These are phyloP conservation scores for Pseudotsuga menziesii DNA, from an alignment of 75 land plant genomes.

Conservation along the genomic window DNA sequence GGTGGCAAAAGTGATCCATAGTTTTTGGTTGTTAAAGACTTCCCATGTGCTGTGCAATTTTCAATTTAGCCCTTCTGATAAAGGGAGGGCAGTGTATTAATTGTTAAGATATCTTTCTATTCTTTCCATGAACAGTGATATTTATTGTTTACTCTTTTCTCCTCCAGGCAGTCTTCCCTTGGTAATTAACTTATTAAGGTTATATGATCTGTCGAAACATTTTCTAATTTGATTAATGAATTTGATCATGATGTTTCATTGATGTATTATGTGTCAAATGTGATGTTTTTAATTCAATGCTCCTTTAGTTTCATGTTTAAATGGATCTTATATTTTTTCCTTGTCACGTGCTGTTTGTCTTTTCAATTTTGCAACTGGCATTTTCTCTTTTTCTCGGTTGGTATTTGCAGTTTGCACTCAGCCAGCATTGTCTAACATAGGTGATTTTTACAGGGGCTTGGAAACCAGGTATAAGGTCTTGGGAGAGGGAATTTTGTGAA, in stretches of 20 bases:
- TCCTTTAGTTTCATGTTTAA: background rate
- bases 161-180: background rate
- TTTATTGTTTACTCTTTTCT: background rate
- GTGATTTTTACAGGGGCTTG: background rate
- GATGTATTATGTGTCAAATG: background rate
- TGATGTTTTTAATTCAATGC: background rate
- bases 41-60: background rate
- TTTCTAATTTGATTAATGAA: background rate
- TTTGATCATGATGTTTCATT: background rate
- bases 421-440: background rate
- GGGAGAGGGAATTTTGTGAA: constrained; percentile 54
- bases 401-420: background rate
- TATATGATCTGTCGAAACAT: background rate
- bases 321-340: background rate
- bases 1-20: background rate
- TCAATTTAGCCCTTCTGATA: background rate
- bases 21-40: background rate
- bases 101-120: background rate
- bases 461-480: constrained; percentile 15
- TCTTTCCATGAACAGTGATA: background rate
- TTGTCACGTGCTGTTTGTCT: background rate
- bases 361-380: background rate
- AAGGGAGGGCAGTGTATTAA: background rate
- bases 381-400: background rate
- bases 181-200: background rate